Percentiles rank a stretch among this genome's conserved stretches.
Conservation (phyloP, 441 rosid species). For the Corymbia calophylla region DNA sequence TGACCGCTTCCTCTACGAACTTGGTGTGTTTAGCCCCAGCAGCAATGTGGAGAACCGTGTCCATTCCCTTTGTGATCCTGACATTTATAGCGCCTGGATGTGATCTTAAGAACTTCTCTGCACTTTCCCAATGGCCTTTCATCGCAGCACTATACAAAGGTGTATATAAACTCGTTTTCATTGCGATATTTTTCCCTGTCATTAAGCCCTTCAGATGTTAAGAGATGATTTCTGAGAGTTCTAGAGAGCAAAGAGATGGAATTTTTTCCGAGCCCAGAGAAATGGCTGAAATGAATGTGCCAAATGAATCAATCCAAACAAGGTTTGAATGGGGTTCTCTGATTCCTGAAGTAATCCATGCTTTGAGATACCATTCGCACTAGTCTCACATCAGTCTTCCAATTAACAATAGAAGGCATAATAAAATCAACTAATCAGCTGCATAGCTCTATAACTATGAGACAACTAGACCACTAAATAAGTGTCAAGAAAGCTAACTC, state of each 20-base stretch:
- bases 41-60: conserved; percentile 39
- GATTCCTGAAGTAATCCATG: neutral
- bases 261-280: neutral
- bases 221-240: neutral
- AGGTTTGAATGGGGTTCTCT: neutral
- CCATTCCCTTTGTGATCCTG: conserved; percentile 18
- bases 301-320: neutral
- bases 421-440: accelerated
- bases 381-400: neutral
- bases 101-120: conserved; percentile 10
- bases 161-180: neutral
- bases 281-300: neutral
- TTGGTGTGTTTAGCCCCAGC: conserved; percentile 26
- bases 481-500: neutral
- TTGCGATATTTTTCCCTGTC: neutral
- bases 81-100: conserved; percentile 21
- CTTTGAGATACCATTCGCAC: neutral
- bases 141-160: conserved; percentile 25
- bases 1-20: conserved; percentile 27
- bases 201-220: neutral
- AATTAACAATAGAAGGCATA: neutral
- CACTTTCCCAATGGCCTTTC: conserved; percentile 33
- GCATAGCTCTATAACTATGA: neutral
- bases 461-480: neutral
- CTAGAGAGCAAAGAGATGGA: neutral